phyloP scores from a whole-genome alignment of 345 rosid genomes.

The Heritiera littoralis region DNA sequence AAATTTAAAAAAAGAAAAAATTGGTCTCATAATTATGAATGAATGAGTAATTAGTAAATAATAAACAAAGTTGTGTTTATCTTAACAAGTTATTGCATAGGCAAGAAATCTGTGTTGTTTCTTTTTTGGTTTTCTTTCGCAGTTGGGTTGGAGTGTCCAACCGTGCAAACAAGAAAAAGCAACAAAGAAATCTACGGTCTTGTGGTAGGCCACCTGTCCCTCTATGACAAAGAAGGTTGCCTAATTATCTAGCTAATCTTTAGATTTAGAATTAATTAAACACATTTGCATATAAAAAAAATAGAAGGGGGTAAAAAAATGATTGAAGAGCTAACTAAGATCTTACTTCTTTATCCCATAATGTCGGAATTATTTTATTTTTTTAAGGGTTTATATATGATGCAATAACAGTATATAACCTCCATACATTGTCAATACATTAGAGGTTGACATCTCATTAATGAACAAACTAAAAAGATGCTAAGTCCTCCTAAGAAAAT shows the following conservation, averaged over 20 bases:
- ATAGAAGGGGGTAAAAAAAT: background rate
- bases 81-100: background rate
- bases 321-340: background rate
- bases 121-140: background rate
- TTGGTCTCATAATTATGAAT: too few relatives aligned
- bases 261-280: background rate
- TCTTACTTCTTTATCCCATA: background rate
- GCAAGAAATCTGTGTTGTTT: background rate
- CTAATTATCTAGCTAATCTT: background rate
- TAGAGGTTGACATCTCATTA: too few relatives aligned
- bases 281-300: background rate
- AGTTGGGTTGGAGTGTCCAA: background rate
- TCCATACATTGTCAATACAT: too few relatives aligned
- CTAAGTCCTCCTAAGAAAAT: too few relatives aligned
- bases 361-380: background rate
- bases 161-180: background rate
- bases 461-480: too few relatives aligned
- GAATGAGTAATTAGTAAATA: too few relatives aligned
- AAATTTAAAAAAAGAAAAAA: too few relatives aligned
- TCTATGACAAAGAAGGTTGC: background rate
- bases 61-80: too few relatives aligned
- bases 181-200: background rate
- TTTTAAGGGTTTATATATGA: too few relatives aligned
- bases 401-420: too few relatives aligned
- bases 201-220: background rate